A percentile compares a stretch with the other conserved stretches of the same genome.
Conservation (phyloP, 2,329 filamentous ascomycete species). For the Neophaeococcomyces aloes region DNA sequence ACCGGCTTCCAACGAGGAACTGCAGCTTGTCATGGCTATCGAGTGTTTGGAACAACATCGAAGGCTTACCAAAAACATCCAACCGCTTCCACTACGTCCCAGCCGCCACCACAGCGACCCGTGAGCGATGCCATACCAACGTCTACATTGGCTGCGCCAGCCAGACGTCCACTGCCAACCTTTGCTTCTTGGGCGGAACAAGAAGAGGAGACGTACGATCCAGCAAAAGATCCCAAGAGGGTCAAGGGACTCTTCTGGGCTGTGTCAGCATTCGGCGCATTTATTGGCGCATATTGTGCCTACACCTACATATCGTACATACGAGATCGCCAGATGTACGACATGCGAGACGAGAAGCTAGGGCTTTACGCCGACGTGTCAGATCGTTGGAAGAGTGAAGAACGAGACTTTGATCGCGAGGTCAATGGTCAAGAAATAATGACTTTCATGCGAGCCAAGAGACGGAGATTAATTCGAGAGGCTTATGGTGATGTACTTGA, state of each 20-base stretch:
- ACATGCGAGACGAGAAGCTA: slow-evolving; percentile 10
- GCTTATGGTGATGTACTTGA: slow-evolving; percentile 40
- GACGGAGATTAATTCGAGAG: slow-evolving; percentile 32
- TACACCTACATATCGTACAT: slow-evolving; percentile 35
- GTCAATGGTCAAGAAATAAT: slow-evolving; percentile 35
- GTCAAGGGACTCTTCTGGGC: slow-evolving; percentile 23
- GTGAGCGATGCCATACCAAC: not conserved
- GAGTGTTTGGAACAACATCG: not conserved
- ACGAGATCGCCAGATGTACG: slow-evolving; percentile 24
- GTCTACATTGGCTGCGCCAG: not conserved
- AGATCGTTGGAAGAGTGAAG: slow-evolving; percentile 36
- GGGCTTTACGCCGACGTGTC: slow-evolving; percentile 31
- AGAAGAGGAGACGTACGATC: too few relatives aligned
- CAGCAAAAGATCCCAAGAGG: not conserved
- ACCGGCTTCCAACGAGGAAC: not conserved
- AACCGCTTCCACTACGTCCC: too few relatives aligned
- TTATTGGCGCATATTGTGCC: slow-evolving; percentile 34
- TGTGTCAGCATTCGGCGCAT: slow-evolving; percentile 30
- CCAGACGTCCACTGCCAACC: not conserved
- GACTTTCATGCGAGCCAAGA: slow-evolving; percentile 30
- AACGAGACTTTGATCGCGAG: slow-evolving; percentile 35
- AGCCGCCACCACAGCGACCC: too few relatives aligned
- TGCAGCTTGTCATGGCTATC: not conserved
- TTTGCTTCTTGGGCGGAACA: too few relatives aligned
- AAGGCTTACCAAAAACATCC: too few relatives aligned